phyloP scores from a whole-genome alignment of 176 grass and related monocot genomes.

The Ananas comosus region DNA sequence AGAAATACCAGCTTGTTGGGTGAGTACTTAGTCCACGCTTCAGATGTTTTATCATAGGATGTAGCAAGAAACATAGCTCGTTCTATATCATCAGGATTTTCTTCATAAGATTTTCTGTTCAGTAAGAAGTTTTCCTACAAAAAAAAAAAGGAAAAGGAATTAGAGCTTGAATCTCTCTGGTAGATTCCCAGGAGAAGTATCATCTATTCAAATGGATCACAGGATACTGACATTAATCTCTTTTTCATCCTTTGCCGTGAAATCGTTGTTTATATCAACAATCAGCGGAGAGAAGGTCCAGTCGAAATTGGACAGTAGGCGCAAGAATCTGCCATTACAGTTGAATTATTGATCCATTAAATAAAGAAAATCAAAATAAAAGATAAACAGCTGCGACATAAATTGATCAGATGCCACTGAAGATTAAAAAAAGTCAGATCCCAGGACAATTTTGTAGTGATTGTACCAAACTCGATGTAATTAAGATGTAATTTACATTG shows the following conservation, averaged over 20 bases:
- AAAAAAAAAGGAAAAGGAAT: conserved; percentile 18
- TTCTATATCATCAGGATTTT: conserved; percentile 63
- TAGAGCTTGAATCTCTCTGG: not conserved
- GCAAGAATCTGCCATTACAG: conserved; percentile 55
- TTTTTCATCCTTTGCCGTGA: conserved; percentile 67
- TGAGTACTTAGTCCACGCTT: conserved; percentile 83
- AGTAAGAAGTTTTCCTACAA: conserved; percentile 66
- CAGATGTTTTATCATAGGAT: conserved; percentile 86
- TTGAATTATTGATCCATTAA: not conserved
- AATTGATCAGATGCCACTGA: not conserved
- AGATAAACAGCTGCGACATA: not conserved
- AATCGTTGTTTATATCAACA: conserved; percentile 90
- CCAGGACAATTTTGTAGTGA: too few species aligned
- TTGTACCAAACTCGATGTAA: too few species aligned
- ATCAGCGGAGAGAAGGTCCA: conserved; percentile 92
- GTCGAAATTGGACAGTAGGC: conserved; percentile 70
- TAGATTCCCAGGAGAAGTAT: not conserved
- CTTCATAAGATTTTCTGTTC: conserved; percentile 63
- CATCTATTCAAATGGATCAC: conserved; percentile 17
- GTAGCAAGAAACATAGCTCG: conserved; percentile 80
- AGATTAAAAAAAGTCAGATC: too few species aligned
- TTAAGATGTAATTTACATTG: too few species aligned
- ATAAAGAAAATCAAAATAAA: not conserved
- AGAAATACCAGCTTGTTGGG: conserved; percentile 60
- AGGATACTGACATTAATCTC: conserved; percentile 62